These are phyloP conservation scores for Cucumis hystrix DNA, from an alignment of 306 rosid genomes.

Conservation along the genomic window DNA sequence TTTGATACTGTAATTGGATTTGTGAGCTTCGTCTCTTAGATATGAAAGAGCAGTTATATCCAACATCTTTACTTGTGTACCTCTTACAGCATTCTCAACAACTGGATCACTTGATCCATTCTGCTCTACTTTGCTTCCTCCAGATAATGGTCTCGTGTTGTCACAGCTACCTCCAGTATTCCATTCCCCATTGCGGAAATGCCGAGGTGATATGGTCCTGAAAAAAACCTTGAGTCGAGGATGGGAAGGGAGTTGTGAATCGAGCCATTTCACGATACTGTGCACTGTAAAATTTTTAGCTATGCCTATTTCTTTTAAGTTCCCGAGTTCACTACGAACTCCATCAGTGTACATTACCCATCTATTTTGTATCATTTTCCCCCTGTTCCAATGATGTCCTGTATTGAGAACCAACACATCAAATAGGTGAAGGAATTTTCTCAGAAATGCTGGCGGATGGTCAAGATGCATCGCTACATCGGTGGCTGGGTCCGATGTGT, in stretches of 20 bases:
- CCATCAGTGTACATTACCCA: constrained; percentile 80
- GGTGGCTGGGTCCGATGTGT: constrained; percentile 30
- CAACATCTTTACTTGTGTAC: constrained; percentile 56
- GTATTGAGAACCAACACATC: constrained; percentile 83
- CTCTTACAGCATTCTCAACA: constrained; percentile 54
- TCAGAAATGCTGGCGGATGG: constrained; percentile 69
- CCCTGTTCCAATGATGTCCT: constrained; percentile 93
- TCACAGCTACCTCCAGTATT: constrained; percentile 77
- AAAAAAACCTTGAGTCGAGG: constrained; percentile 71
- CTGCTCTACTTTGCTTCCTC: constrained; percentile 48
- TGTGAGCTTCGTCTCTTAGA: constrained; percentile 81
- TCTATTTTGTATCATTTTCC: constrained; percentile 53
- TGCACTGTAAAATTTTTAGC: constrained; percentile 64
- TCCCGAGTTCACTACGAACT: constrained; percentile 36
- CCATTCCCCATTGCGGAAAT: constrained; percentile 82
- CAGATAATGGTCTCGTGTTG: constrained; percentile 41
- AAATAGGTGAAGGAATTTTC: constrained; percentile 42
- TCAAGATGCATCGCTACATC: constrained; percentile 85
- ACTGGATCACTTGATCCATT: constrained; percentile 44
- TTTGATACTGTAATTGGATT: constrained; percentile 49
- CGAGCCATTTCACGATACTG: constrained; percentile 60
- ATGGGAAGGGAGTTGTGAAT: constrained; percentile 48
- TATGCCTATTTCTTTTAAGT: constrained; percentile 23
- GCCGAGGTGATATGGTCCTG: constrained; percentile 78
- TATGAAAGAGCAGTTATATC: constrained; percentile 72